Evolutionary conservation across 495 filamentous ascomycete species (phyloP), one percentile per base, ranked within the genome.

Genomic region (Glonium stellatum): DNA sequence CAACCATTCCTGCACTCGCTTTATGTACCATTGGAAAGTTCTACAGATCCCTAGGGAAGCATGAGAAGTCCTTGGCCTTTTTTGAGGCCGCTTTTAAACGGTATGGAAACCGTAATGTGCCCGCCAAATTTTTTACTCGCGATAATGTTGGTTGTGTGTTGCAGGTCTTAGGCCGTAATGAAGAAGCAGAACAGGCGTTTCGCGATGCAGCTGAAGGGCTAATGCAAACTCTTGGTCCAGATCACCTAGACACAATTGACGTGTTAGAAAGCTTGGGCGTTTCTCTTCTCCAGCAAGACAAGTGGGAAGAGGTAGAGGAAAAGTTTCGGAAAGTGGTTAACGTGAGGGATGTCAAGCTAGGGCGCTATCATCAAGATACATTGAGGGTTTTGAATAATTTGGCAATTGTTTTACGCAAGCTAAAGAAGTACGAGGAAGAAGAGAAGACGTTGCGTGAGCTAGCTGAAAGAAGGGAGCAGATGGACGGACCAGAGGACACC

Each of bases 321-420:
- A 50, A 52, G 22, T 25, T 19, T 53, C 46, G 44, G 25, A 8
- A 35, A 15, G 47, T 10, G 0, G 19, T 59, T 4, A 27, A 59
- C 34, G 50, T 47, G 8, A 56, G 55, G 18, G 34, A 39, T 22
- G 5, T 39, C 21, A 41, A 54, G 49, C 57, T 64, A 35, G 61
- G 22, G 13, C n/a, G 15, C 48, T 44, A 59, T 3, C 57, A 59
- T 25, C 2, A 5, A 27, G 46, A 59, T 25, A 59, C 42, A 5
- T 25, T 50, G 12, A 31, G 3, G 27, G 27, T n/a, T n/a, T n/a
- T n/a, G n/a, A n/a, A n/a, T n/a, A n/a, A n/a, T n/a, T n/a, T n/a
- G n/a, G n/a, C n/a, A n/a, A n/a, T n/a, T n/a, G n/a, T n/a, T n/a
- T n/a, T n/a, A n/a, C n/a, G n/a, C n/a, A n/a, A n/a, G 27, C 27